These are phyloP conservation scores for Collybia mongolica DNA, from an alignment of 768 basidiomycete genomes.

Conservation along the genomic window DNA sequence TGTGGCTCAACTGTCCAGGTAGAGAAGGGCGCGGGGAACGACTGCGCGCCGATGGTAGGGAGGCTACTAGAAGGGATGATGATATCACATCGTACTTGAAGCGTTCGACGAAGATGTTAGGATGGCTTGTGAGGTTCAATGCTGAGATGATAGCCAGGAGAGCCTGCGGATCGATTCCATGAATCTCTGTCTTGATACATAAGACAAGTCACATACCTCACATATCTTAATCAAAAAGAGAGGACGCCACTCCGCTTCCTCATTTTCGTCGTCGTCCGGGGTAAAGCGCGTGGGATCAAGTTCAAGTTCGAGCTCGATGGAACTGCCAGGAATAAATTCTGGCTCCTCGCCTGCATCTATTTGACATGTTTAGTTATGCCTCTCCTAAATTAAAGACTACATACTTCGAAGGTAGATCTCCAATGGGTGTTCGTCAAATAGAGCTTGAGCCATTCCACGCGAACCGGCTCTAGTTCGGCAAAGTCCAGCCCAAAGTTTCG, in stretches of 20 bases:
- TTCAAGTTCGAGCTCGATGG: constrained; percentile 36
- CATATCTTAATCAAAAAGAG: constrained; percentile 29
- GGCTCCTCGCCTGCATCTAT: constrained; percentile 60
- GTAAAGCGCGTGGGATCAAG: constrained; percentile 29
- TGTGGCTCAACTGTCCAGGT: constrained; percentile 49
- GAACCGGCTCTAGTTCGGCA: neutral
- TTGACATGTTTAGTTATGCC: neutral
- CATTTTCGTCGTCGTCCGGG: constrained; percentile 24
- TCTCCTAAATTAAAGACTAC: constrained; percentile 11
- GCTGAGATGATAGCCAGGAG: constrained; percentile 36
- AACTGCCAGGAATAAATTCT: constrained; percentile 58
- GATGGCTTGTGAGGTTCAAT: constrained; percentile 28
- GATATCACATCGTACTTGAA: constrained; percentile 87
- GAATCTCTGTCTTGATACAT: neutral
- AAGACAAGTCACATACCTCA: constrained; percentile 34
- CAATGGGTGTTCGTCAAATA: constrained; percentile 77
- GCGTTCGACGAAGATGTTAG: constrained; percentile 64
- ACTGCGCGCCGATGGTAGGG: constrained; percentile 33
- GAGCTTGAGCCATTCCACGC: constrained; percentile 60
- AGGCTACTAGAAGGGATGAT: constrained; percentile 68
- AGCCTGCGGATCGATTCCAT: constrained; percentile 26
- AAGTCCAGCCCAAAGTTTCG: constrained; percentile 3
- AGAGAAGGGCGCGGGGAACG: constrained; percentile 35
- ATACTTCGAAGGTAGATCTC: constrained; percentile 70
- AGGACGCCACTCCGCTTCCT: constrained; percentile 35